Evolutionary conservation across 2,329 filamentous ascomycete species (phyloP).

Genomic region (Trichoderma brevicompactum): DNA sequence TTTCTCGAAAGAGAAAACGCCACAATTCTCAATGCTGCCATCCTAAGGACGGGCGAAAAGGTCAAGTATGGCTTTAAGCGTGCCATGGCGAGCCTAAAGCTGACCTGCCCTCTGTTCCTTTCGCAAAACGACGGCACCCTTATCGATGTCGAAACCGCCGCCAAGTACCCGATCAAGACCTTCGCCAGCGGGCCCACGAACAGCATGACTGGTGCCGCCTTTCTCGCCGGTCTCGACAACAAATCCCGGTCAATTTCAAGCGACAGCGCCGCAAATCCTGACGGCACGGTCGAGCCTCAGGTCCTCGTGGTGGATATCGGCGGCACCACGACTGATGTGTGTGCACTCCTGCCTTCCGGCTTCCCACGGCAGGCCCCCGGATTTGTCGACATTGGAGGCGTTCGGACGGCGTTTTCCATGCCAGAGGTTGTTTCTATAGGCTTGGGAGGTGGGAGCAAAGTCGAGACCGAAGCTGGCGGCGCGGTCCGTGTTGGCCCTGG

Average conservation of each 20-base stretch:
- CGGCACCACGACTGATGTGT: slow-evolving; percentile 65
- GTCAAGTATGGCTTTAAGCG: slow-evolving; percentile 53
- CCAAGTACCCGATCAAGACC: slow-evolving; percentile 55
- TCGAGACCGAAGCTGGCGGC: slow-evolving; percentile 33
- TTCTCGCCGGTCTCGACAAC: slow-evolving; percentile 54
- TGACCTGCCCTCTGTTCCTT: slow-evolving; percentile 52
- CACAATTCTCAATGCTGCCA: slow-evolving; percentile 58
- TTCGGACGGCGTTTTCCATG: slow-evolving; percentile 63
- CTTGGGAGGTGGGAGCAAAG: slow-evolving; percentile 57
- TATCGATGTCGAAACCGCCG: slow-evolving; percentile 52
- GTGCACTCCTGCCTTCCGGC: slow-evolving; percentile 59
- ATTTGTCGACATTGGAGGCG: slow-evolving; percentile 61
- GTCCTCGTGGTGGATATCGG: slow-evolving; percentile 62
- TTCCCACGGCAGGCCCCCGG: slow-evolving; percentile 64
- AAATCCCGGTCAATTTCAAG: slow-evolving; percentile 1
- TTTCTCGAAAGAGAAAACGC: slow-evolving; percentile 57
- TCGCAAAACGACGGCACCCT: slow-evolving; percentile 60
- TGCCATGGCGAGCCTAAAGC: slow-evolving; percentile 49
- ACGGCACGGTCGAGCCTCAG: slow-evolving; percentile 35
- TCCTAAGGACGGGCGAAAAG: slow-evolving; percentile 51
- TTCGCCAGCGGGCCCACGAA: slow-evolving; percentile 61
- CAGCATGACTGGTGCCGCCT: slow-evolving; percentile 58
- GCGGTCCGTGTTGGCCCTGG: slow-evolving; percentile 57
- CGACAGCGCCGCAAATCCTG: slow-evolving; percentile 5
- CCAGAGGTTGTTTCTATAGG: slow-evolving; percentile 61